Evolutionary conservation across 2,329 filamentous ascomycete species (phyloP).

Genomic region (Penicillium psychrosexuale): DNA sequence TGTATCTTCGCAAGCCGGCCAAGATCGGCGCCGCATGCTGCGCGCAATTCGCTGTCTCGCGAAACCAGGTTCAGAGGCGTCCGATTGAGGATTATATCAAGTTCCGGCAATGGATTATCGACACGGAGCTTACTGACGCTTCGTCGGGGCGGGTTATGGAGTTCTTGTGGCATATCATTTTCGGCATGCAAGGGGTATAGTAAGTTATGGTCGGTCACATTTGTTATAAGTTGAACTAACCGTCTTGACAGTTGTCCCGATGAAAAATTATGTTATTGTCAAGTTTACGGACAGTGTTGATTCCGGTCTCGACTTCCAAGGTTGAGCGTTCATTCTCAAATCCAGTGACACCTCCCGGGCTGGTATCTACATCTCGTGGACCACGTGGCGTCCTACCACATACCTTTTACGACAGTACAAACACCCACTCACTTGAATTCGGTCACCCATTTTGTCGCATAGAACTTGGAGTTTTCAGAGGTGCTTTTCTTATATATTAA

Average conservation of each 20-base stretch:
- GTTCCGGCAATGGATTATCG: conserved; percentile 60
- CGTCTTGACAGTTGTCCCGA: conserved; percentile 31
- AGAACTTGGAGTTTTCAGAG: conserved; percentile 4
- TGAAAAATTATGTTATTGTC: conserved; percentile 36
- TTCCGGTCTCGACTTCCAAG: background rate
- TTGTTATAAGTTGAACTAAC: conserved; percentile 10
- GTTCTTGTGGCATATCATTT: conserved; percentile 63
- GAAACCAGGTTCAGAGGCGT: conserved; percentile 50
- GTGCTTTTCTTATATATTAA: conserved; percentile 1
- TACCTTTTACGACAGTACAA: conserved; percentile 2
- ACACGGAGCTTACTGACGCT: conserved; percentile 53
- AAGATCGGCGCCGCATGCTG: conserved; percentile 60
- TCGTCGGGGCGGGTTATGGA: conserved; percentile 61
- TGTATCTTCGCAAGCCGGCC: conserved; percentile 44
- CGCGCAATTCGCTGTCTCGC: conserved; percentile 62
- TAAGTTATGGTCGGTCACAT: conserved; percentile 21
- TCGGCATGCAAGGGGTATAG: conserved; percentile 42
- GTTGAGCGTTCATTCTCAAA: conserved; percentile 5
- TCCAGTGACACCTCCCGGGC: background rate
- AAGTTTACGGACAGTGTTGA: conserved; percentile 37
- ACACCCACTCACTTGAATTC: background rate
- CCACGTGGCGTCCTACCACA: background rate
- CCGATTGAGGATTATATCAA: conserved; percentile 54
- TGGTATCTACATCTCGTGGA: background rate
- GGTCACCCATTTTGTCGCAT: background rate